Percentiles rank a stretch among this genome's conserved stretches.
Conservation (phyloP, 1,284 basidiomycete genomes). For the Abortiporus biennis region DNA sequence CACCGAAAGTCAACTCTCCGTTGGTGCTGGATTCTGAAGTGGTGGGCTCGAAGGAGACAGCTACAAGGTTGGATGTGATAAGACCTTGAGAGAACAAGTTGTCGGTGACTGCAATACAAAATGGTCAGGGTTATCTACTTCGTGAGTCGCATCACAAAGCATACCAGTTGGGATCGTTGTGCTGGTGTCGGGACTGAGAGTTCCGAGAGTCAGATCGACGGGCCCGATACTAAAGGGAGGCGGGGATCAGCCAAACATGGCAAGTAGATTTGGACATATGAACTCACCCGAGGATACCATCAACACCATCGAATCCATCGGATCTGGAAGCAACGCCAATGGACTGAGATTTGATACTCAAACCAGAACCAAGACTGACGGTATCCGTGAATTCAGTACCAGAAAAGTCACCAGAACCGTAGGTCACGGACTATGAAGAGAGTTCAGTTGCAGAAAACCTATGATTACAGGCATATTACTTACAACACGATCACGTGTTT, state of each 20-base stretch:
- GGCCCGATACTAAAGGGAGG: conserved; percentile 36
- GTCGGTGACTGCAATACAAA: conserved; percentile 24
- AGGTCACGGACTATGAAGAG: conserved; percentile 36
- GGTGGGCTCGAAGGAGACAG: conserved; percentile 45
- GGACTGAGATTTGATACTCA: conserved; percentile 38
- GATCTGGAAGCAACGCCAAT: conserved; percentile 48
- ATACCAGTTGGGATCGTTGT: conserved; percentile 15
- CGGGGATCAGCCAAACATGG: neutral
- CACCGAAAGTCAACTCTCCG: conserved; percentile 48
- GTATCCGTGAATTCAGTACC: conserved; percentile 40
- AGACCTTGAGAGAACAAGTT: conserved; percentile 31
- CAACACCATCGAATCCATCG: conserved; percentile 33
- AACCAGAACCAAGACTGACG: conserved; percentile 24
- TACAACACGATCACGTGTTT: conserved; percentile 33
- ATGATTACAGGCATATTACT: conserved; percentile 13
- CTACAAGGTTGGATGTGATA: conserved; percentile 37
- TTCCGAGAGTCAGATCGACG: conserved; percentile 34
- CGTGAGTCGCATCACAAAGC: neutral
- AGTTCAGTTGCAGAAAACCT: neutral
- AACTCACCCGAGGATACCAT: conserved; percentile 48
- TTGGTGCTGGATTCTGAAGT: conserved; percentile 21
- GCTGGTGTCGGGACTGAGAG: conserved; percentile 13
- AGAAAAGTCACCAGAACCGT: conserved; percentile 47
- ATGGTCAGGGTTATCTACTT: conserved; percentile 11
- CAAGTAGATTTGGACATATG: conserved; percentile 11